Evolutionary conservation across 2,329 filamentous ascomycete genomes (phyloP), one percentile per base, ranked within the genome.

Genomic region (Periconia digitata): DNA sequence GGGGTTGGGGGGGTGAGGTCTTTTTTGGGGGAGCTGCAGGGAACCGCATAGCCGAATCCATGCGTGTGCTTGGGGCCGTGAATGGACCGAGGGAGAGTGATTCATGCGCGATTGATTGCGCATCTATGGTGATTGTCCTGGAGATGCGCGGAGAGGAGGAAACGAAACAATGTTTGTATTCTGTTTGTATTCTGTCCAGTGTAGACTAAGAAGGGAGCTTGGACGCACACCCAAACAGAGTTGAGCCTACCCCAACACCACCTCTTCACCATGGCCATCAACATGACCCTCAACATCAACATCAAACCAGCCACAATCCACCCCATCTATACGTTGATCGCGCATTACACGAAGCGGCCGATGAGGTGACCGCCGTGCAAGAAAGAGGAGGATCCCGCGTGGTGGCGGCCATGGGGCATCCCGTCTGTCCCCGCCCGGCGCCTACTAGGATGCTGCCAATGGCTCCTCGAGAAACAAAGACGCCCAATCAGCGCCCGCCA

Each of bases 361-460:
- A 12, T 41, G 20, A 27, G 23, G 21, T 22, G 39, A 6, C 34
- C 15, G 34, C 15, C 15, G 3, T 38, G 35, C 16, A 6, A 38
- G 29, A 32, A 32, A 32, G 29, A 32, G 8, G 29, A 32, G 8
- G 29, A 32, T 32, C 27, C 27, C 27, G 12, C 27, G 27, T 32
- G 27, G 27, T 15, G n/a, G n/a, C 3, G 27, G 5, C 4, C 27
- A 32, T 12, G 24, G 24, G 5, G 10, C 27, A 32, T 32, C 27
- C 27, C 27, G 27, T 12, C 27, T 15, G 52, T 56, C 65, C 66
- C 66, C 66, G 58, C 64, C 56, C 61, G 61, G 67, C 67, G 66
- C 58, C 53, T 70, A 60, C 48, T 51, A 49, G 51, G 54, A 50
- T 49, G 48, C 59, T 59, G 44, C 58, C 38, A 64, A 62, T 70